Evolutionary conservation across 352 stramenopile species (phyloP), one percentile per base, ranked within the genome.

Genomic region (Globisporangium paddicum): DNA sequence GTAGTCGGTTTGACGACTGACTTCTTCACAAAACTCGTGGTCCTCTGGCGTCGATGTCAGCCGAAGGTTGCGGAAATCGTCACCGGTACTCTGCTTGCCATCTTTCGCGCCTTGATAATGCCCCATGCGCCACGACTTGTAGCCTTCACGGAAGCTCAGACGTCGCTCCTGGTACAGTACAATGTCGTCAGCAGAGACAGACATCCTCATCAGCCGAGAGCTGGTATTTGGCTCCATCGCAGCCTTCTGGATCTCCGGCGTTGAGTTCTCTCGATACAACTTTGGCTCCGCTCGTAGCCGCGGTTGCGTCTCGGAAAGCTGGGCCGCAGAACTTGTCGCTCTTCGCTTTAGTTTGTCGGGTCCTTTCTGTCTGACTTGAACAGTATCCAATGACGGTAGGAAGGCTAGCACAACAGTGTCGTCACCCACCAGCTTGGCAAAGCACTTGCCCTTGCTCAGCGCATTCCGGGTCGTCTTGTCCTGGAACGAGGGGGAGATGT

Each of bases 101-200:
- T 94, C 84, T 53, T 76, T 77, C 23, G 84, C 75, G 37, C 80
- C 81, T 55, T 90, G 79, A 42, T 73, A 87, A 64, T 89, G 79
- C 0, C 82, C 84, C 82, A 92, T 94, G 62, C 80, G 74, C 80
- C 82, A 92, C 7, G 84, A 92, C 35, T 94, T 91, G 57, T 94
- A 94, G 4, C 82, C 82, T 71, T 92, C 84, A 5, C 84, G 79
- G 47, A 94, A 94, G 45, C 79, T 91, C 6, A 77, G 68, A 25
- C 84, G 80, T 0, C 82, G 70, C 40, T 94, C 82, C 70, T 92
- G 81, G 54, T 92, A 94, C 37, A 94, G 30, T 3, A 94, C 82
- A 63, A 94, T 92, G 62, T 94, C 84, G 48, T 94, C 84, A 1
- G 82, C 82, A 32, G 84, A 94, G 8, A 84, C 77, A 7, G 84